These are phyloP conservation scores for Acanthamoeba lenticulata DNA, from an alignment of 208 protist genomes.

Conservation along the genomic window DNA sequence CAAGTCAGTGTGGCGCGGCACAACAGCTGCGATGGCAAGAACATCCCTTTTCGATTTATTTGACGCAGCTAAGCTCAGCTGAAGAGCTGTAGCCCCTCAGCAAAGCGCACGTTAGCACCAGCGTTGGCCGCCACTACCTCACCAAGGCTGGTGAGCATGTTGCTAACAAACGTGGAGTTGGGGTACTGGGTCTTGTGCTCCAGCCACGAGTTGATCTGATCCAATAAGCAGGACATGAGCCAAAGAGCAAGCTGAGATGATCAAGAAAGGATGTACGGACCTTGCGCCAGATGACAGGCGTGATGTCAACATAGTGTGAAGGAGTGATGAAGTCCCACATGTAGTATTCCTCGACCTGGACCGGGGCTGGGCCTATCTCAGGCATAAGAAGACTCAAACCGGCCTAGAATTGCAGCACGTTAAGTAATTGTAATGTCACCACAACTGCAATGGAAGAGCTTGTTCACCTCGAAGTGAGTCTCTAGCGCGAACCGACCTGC, in stretches of 20 bases:
- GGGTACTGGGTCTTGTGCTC: constrained; percentile 64
- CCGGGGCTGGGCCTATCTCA: neutral
- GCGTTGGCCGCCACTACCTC: neutral
- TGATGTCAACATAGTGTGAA: constrained; percentile 48
- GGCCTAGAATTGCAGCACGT: no score
- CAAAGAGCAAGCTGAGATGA: neutral
- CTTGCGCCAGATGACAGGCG: neutral
- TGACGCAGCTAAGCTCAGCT: no score
- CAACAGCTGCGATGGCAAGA: no score
- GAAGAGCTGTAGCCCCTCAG: constrained; percentile 26
- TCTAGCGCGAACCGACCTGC: neutral
- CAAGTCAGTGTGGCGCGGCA: no score
- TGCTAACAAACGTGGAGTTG: neutral
- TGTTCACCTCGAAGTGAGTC: neutral
- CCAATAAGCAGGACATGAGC: no score
- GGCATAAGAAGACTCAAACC: constrained; percentile 13
- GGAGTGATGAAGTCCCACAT: constrained; percentile 64
- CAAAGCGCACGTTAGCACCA: neutral
- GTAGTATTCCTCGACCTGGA: constrained; percentile 26
- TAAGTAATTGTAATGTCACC: no score
- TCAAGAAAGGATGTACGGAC: neutral
- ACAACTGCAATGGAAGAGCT: no score
- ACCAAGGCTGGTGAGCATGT: neutral
- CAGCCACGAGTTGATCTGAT: constrained; percentile 2
- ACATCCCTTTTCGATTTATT: no score